These are phyloP conservation scores for Naegleria lovaniensis DNA, from an alignment of 208 protist genomes.

Conservation along the genomic window DNA sequence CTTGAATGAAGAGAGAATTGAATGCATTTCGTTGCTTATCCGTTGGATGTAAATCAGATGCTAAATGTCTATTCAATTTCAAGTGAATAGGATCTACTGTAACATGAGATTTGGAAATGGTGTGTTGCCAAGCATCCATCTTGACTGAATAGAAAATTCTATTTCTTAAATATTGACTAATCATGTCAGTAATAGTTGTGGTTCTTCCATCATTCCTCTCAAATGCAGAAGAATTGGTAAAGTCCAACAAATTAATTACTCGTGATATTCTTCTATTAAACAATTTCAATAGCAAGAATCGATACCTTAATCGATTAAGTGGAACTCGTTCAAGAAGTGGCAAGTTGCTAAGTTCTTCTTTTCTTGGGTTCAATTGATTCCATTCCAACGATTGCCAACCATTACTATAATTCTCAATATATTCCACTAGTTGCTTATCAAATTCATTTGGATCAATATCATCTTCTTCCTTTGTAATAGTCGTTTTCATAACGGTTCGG, in stretches of 20 bases:
- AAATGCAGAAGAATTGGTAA: background rate
- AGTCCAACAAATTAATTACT: background rate
- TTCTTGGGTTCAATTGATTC: background rate
- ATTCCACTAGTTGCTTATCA: slow-evolving; percentile 21
- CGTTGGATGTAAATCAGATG: background rate
- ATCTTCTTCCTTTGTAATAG: background rate
- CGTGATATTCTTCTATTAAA: slow-evolving; percentile 19
- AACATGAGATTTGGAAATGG: background rate
- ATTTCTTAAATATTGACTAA: background rate
- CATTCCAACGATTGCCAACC: slow-evolving; percentile 25
- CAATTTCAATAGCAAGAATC: slow-evolving; percentile 22
- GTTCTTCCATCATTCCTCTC: background rate
- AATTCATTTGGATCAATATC: background rate
- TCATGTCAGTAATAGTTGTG: background rate
- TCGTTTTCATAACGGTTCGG: background rate
- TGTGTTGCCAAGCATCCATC: slow-evolving; percentile 26
- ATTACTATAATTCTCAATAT: slow-evolving; percentile 1
- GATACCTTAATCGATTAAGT: background rate
- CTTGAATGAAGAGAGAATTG: slow-evolving; percentile 17
- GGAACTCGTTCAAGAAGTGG: background rate
- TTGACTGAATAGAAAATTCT: slow-evolving; percentile 17
- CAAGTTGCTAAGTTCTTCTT: background rate
- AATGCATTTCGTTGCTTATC: background rate
- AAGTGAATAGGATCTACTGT: background rate
- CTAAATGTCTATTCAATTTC: slow-evolving; percentile 22